Base-by-base conservation (phyloP, 23 red algal genomes). In the Gracilaria vermiculophylla region DNA sequence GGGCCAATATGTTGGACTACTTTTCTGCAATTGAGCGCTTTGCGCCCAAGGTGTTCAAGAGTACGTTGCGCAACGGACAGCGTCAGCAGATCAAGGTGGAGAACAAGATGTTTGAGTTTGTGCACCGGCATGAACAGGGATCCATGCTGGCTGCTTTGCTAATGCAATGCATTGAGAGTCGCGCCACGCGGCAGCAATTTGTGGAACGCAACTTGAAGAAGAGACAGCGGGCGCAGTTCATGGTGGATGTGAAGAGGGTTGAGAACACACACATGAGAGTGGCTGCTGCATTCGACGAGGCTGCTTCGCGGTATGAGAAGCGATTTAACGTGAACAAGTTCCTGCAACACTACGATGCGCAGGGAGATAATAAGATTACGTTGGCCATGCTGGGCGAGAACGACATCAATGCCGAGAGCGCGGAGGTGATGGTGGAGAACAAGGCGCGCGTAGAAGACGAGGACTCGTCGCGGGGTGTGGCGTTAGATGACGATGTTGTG, bases 91-190 rank as follows among this genome's bases (percentile, higher is more conserved):
- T 48, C 17, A 80, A 81, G 76, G 5, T 91, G 12, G 87, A 91
- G 74, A 51, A 62, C 40, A 91, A 81, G 60, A 69, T 91, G 57
- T 91, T 91, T 54, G 74, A 80, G 14, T 80, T 57, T 55, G 35
- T 91, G 21, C 58, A 62, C 13, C 33, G 45, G 21, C 76, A 81
- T 44, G 27, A 53, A 41, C 87, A 91, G 8, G 87, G 87, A 11
- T 74, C 56, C 58, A 91, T 81, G 75, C 47, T 91, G 60, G 87
- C 49, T 10, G 87, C 87, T 2, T 55, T 91, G 42, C 61, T 91
- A 16, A 45, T 81, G 74, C 87, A 91, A 56, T 91, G 87, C 49
- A 80, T 91, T 47, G 87, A 91, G 41, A 91, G 76, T 60, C 54
- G 76, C 16, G 74, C 11, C 16, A 80, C 43, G 17, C 69, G 87